Evolutionary conservation across 2,329 filamentous ascomycete species (phyloP).

Genomic region (Daldinia sp.): DNA sequence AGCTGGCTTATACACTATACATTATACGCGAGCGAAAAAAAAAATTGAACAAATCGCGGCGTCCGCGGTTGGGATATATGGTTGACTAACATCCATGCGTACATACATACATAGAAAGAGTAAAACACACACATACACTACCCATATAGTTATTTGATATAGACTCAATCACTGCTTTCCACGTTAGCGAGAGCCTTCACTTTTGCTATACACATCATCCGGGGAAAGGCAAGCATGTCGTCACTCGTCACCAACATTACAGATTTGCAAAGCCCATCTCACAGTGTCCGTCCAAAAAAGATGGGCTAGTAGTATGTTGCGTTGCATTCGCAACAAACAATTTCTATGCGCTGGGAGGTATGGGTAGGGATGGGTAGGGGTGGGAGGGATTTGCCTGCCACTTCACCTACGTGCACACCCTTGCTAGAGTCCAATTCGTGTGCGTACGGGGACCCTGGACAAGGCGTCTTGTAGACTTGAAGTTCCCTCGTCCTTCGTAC

Average conservation of each 20-base stretch:
- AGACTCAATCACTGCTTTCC: conserved; percentile 39
- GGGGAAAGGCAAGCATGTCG: conserved; percentile 34
- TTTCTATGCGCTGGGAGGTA: conserved; percentile 25
- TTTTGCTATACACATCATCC: conserved; percentile 25
- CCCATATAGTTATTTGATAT: conserved; percentile 10
- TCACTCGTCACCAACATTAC: conserved; percentile 34
- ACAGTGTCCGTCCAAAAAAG: conserved; percentile 26
- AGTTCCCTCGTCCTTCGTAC: conserved; percentile 8
- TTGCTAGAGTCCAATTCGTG: conserved; percentile 27
- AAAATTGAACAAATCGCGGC: conserved; percentile 21
- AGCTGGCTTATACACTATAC: conserved; percentile 24
- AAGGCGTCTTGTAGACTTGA: background rate
- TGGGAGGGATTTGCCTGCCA: conserved; percentile 18
- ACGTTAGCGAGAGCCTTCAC: conserved; percentile 34
- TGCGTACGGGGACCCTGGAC: conserved; percentile 17
- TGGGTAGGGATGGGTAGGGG: conserved; percentile 20
- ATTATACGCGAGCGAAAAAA: conserved; percentile 4
- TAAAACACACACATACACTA: conserved; percentile 9
- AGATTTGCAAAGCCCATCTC: conserved; percentile 15
- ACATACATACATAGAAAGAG: background rate
- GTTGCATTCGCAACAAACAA: conserved; percentile 29
- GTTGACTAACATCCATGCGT: conserved; percentile 16
- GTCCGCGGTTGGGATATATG: conserved; percentile 39
- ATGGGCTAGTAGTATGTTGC: conserved; percentile 24
- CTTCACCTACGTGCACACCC: conserved; percentile 26